phyloP scores from a whole-genome alignment of 257 asterid genomes.

The Solanum clarkiae region DNA sequence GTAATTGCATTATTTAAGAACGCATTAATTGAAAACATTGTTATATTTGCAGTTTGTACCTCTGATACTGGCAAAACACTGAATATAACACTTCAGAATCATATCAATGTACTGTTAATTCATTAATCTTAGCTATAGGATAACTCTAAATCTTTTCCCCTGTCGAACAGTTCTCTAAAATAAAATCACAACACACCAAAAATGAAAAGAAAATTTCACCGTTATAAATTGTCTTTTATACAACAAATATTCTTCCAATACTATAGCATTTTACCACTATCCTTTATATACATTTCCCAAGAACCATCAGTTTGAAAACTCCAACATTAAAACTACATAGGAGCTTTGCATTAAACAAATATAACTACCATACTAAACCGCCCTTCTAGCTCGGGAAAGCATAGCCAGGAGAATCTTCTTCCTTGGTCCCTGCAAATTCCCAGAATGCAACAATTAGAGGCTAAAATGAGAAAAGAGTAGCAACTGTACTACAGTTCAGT shows the following conservation, averaged over 20 bases:
- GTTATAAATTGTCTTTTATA: neutral
- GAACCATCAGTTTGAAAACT: neutral
- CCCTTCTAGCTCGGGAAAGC: constrained; percentile 20
- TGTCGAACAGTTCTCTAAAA: neutral
- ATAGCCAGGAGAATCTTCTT: constrained; percentile 53
- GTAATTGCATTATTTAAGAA: neutral
- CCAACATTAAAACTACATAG: neutral
- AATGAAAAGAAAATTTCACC: neutral
- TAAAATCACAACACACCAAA: neutral
- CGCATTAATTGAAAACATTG: neutral
- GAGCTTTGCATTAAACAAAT: neutral
- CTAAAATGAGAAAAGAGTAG: neutral
- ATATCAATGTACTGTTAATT: neutral
- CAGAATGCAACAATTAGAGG: neutral
- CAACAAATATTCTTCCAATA: neutral
- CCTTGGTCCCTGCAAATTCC: constrained; percentile 58
- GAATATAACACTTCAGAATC: neutral
- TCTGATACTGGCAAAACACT: neutral
- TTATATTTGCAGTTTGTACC: neutral
- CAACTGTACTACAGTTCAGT: neutral
- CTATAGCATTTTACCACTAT: neutral
- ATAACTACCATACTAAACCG: neutral
- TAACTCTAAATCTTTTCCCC: neutral
- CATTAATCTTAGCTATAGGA: neutral
- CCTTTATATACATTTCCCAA: neutral